Base-by-base conservation (phyloP, 2,329 filamentous ascomycete species). In the Paradendryphiella salina region DNA sequence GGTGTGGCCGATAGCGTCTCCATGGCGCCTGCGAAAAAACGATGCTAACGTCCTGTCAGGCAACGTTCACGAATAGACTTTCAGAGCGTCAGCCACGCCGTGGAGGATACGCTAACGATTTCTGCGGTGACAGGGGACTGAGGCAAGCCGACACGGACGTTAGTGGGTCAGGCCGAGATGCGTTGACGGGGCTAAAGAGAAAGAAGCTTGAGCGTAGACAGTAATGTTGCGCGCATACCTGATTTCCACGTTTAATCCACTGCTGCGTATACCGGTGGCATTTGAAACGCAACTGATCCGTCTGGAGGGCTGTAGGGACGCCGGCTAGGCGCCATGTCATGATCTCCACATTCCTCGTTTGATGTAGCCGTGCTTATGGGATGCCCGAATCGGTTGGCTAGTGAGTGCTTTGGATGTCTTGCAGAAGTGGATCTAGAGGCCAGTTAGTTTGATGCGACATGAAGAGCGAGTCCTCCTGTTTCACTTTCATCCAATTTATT, bases 111-210 rank as follows among this genome's bases (percentile, higher is more conserved):
- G 57, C 55, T 63, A 61, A 47, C 50, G 56, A 52, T 51, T 41
- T 56, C 45, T 32, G 57, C 43, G 40, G 21, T 51, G 56, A 63
- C 61, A 61, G 50, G 59, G 60, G 42, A 48, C 21, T 26, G 36
- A 52, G 50, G 63, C 64, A 60, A 65, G 57, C 61, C 45, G 61
- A 67, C 56, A 62, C 66, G 67, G 62, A 65, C 61, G 64, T 69
- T 69, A 59, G 48, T 61, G 56, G 60, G 52, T 66, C 46, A 48
- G 56, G 55, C 50, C 57, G 52, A 52, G 50, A 50, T 50, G 48
- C 28, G 50, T 50, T 33, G 50, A 60, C 43, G 56, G 52, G 53
- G 56, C 51, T 57, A 48, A 48, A 50, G 61, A 59, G 52, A 52
- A 50, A 63, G 45, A 61, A 54, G 50, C 47, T 43, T 46, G 48